Evolutionary conservation across 495 filamentous ascomycete genomes (phyloP), one percentile per base, ranked within the genome.

Genomic region (Halenospora varia): DNA sequence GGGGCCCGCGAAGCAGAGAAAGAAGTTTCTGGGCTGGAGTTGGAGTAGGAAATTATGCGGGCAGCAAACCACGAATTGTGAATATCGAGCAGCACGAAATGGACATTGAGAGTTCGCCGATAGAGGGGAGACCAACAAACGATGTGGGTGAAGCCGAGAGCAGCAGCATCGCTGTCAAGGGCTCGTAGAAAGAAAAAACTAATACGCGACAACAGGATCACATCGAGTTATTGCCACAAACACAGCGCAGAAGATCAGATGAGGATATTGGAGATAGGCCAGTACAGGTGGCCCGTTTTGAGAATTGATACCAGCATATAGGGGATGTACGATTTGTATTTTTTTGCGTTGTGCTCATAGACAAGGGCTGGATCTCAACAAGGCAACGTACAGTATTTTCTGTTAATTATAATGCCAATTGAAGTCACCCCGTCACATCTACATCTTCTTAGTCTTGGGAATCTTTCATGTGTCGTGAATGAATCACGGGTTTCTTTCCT

Each of bases 11-110:
- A 51, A 79, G 75, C 60, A 61, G 63, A 39, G 76, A 78, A 57
- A 73, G 78, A 63, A 74, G 75, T 3, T 81, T 88, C 67, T 83
- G 85, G 71, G 82, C 77, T 2, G 82, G 83, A 2, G 64, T 88
- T 15, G 86, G 86, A 1, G 77, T 82, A 15, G 75, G 74, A 20
- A 75, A 70, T 51, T 68, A 77, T 52, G 62, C 73, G 35, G 75
- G 73, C 15, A 60, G 25, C 26, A 47, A 39, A 0, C 66, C 57
- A 6, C 26, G 35, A 40, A 15, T 13, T n/a, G 22, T 13, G 20
- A 25, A 35, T 51, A 10, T 29, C 25, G 15, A 26, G 20, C 15
- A 51, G 10, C n/a, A 24, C 9, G 26, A 40, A 10, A 20, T n/a
- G 11, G 55, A 62, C 24, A 3, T 47, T 15, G 60, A 62, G 41